Conservation (phyloP, 2,329 filamentous ascomycete genomes). For the Arthrinium phaeospermum region DNA sequence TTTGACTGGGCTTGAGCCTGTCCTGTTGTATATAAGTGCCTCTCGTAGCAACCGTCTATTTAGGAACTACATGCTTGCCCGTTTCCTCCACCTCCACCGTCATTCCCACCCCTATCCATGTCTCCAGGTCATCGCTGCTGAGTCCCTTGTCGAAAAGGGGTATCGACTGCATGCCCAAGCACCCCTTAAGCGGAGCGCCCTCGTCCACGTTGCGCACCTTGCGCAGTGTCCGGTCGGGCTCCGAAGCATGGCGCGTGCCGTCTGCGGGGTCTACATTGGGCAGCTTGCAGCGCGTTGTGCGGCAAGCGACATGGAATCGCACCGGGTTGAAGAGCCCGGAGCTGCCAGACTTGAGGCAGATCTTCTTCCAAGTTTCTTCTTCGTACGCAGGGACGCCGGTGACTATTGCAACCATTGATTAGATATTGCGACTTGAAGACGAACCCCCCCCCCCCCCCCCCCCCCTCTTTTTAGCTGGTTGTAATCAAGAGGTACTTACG, state of each 20-base stretch:
- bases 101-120: slow-evolving; percentile 62
- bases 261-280: slow-evolving; percentile 71
- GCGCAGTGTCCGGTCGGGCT: slow-evolving; percentile 65
- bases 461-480: slow-evolving; percentile 9
- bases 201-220: slow-evolving; percentile 65
- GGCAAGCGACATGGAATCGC: slow-evolving; percentile 63
- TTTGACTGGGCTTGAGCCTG: neutral
- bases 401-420: slow-evolving; percentile 45
- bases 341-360: slow-evolving; percentile 56
- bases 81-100: slow-evolving; percentile 54
- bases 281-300: slow-evolving; percentile 72
- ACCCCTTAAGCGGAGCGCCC: slow-evolving; percentile 61
- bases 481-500: slow-evolving; percentile 44
- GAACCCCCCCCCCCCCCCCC: too few relatives aligned
- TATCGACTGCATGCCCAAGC: slow-evolving; percentile 70
- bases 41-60: neutral
- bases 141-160: slow-evolving; percentile 52
- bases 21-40: neutral
- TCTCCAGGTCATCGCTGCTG: slow-evolving; percentile 40
- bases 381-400: slow-evolving; percentile 68
- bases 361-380: slow-evolving; percentile 72
- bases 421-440: neutral
- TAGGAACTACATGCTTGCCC: slow-evolving; percentile 45
- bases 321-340: slow-evolving; percentile 52
- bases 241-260: slow-evolving; percentile 58